Evolutionary conservation across 805 yeast species (phyloP).

Genomic region (Lipomyces lipofer): DNA sequence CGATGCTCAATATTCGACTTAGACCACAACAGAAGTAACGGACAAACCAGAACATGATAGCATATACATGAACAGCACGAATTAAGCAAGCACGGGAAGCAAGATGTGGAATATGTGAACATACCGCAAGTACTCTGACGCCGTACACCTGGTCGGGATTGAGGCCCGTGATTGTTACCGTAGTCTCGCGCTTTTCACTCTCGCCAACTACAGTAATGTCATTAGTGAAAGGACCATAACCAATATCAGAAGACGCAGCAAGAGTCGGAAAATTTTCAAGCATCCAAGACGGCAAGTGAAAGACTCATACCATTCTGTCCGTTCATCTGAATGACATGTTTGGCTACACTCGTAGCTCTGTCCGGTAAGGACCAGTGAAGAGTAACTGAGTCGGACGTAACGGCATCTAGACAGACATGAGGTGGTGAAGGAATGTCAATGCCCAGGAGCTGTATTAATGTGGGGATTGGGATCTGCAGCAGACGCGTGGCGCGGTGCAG

Average conservation of each 20-base stretch:
- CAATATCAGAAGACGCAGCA: background rate
- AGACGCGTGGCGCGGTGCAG: slow-evolving; percentile 40
- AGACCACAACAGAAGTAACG: no score
- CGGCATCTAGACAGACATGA: slow-evolving; percentile 37
- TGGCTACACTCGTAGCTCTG: slow-evolving; percentile 35
- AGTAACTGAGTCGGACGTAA: slow-evolving; percentile 36
- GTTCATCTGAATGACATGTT: slow-evolving; percentile 40
- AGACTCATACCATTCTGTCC: slow-evolving; percentile 35
- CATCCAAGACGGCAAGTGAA: background rate
- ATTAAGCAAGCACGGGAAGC: background rate
- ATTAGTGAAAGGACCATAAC: background rate
- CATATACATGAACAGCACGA: no score
- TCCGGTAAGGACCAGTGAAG: slow-evolving; percentile 42
- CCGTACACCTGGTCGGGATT: slow-evolving; percentile 39
- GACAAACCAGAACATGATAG: no score
- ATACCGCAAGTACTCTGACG: slow-evolving; percentile 40
- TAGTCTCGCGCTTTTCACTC: slow-evolving; percentile 40
- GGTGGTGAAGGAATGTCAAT: slow-evolving; percentile 42
- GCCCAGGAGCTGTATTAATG: slow-evolving; percentile 40
- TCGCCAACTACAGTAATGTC: slow-evolving; percentile 31
- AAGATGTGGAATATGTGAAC: slow-evolving; percentile 5
- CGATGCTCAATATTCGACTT: no score
- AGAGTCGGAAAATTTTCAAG: background rate
- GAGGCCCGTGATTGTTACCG: slow-evolving; percentile 39
- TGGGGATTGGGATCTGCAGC: slow-evolving; percentile 40